These are phyloP conservation scores for Spizellomyces sp. DNA, from an alignment of 192 early-diverging fungal genomes.

Conservation along the genomic window DNA sequence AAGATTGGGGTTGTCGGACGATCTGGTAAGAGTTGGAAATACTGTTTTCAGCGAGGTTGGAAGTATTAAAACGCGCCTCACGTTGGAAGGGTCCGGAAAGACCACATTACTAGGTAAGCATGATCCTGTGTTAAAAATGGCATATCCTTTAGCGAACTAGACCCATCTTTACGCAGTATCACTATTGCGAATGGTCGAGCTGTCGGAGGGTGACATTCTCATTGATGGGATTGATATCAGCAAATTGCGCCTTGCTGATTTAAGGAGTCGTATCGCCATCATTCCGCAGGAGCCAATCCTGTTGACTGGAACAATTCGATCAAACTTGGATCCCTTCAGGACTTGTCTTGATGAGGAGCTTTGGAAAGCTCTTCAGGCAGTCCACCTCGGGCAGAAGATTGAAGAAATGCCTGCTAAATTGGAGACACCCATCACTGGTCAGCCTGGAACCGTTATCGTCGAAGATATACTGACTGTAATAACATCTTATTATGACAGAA, in stretches of 20 bases:
- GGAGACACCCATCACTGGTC: conserved; percentile 41
- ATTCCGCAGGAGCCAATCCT: conserved; percentile 79
- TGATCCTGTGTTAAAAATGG: conserved; percentile 61
- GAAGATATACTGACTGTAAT: conserved; percentile 21
- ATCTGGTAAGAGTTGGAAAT: conserved; percentile 50
- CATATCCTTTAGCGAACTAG: conserved; percentile 63
- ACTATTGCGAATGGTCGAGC: conserved; percentile 62
- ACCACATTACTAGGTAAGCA: neutral
- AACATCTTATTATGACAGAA: conserved; percentile 58
- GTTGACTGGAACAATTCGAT: conserved; percentile 73
- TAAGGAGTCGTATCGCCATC: conserved; percentile 70
- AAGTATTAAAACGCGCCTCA: conserved; percentile 17
- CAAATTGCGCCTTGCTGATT: conserved; percentile 56
- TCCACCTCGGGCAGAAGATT: conserved; percentile 50
- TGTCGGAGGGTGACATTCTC: conserved; percentile 40
- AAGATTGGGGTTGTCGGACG: conserved; percentile 51
- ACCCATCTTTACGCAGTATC: conserved; percentile 28
- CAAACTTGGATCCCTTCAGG: conserved; percentile 82
- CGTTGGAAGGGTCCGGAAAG: conserved; percentile 45
- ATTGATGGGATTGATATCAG: conserved; percentile 62
- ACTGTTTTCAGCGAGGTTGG: conserved; percentile 5
- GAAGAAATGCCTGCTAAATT: conserved; percentile 35
- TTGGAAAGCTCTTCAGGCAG: conserved; percentile 59
- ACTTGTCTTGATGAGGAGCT: conserved; percentile 61
- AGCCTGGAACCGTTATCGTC: conserved; percentile 6